Percentiles rank a stretch among this genome's conserved stretches.
phyloP scores from a whole-genome alignment of 1,284 basidiomycete species.

The Ustilago sp. region DNA sequence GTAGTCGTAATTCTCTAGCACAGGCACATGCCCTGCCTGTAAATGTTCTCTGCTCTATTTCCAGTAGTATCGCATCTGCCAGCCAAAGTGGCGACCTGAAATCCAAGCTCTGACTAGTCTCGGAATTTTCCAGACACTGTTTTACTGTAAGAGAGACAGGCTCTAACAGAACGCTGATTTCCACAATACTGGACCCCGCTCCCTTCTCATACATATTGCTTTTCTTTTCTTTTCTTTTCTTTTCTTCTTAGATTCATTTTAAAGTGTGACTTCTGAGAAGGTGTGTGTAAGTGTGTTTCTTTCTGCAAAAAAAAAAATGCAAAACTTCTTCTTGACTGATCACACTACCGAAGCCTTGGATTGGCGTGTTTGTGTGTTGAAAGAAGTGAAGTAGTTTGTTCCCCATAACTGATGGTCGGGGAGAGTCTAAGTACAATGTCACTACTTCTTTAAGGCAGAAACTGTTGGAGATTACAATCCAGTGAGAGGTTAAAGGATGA shows the following conservation, averaged over 20 bases:
- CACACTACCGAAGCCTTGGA: slow-evolving; percentile 14
- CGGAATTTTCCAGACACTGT: too few species aligned
- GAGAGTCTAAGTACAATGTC: too few species aligned
- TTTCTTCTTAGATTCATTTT: too few species aligned
- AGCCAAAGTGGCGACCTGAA: neutral
- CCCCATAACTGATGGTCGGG: too few species aligned
- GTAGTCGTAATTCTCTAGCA: neutral
- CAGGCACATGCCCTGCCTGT: neutral
- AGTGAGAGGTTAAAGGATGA: too few species aligned
- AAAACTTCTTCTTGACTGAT: slow-evolving; percentile 28
- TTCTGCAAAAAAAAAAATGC: slow-evolving; percentile 6
- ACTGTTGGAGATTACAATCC: too few species aligned
- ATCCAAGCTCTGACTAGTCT: neutral
- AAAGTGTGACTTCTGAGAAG: slow-evolving; percentile 12
- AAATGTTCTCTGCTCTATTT: neutral
- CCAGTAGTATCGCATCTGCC: neutral
- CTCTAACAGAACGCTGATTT: neutral
- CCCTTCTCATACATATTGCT: too few species aligned
- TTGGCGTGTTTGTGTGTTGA: neutral
- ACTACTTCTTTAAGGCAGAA: too few species aligned
- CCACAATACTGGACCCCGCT: neutral
- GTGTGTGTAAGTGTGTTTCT: slow-evolving; percentile 4
- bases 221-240: too few species aligned
- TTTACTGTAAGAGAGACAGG: too few species aligned
- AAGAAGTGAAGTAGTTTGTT: too few species aligned